Base-by-base conservation (phyloP, 352 stramenopile genomes). In the Globisporangium abappressorium region DNA sequence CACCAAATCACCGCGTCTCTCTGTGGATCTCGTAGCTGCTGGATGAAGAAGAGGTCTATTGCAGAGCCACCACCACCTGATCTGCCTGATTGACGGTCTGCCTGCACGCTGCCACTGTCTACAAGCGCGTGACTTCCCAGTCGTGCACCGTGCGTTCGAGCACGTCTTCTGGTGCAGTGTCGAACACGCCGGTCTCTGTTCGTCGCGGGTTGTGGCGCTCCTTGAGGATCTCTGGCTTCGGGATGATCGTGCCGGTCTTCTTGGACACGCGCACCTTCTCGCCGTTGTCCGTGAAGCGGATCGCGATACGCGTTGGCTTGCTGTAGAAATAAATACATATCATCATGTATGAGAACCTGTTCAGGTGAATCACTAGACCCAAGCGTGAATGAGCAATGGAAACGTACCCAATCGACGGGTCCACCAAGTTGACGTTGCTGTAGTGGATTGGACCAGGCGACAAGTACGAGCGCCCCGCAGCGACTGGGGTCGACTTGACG, bases 201-300 rank as follows among this genome's bases (percentile, higher is more conserved):
- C 84, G 73, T 81, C 92, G 70, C 51, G 89, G 87, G 68, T 81
- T 90, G 71, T 95, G 80, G 46, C 92, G 85, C 68, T 96, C 83
- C 73, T 92, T 97, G 51, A 97, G 83, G 64, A 97, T 73, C 30
- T 97, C 92, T 6, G 96, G 94, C 75, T 95, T 95, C 30, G 94
- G 92, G 80, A 99, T 99, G 72, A 99, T 98, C 14, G 94, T 97
- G 68, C 94, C 95, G 41, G 89, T 97, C 74, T 97, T 94, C 81
- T 98, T 98, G 28, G 94, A 93, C 69, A 99, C 92, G 47, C 97
- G 88, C 54, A 99, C 90, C 80, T 98, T 98, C 34, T 96, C 94
- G 34, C 95, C 95, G 53, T 98, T 89, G 26, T 98, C 91, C 56
- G 95, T 87, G 70, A 90, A 97, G 68, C 88, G 84, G 62, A 93